Evolutionary conservation across 192 early-diverging fungal genomes (phyloP), one percentile per base, ranked within the genome.

Genomic region (Paraglomus brasilianum): DNA sequence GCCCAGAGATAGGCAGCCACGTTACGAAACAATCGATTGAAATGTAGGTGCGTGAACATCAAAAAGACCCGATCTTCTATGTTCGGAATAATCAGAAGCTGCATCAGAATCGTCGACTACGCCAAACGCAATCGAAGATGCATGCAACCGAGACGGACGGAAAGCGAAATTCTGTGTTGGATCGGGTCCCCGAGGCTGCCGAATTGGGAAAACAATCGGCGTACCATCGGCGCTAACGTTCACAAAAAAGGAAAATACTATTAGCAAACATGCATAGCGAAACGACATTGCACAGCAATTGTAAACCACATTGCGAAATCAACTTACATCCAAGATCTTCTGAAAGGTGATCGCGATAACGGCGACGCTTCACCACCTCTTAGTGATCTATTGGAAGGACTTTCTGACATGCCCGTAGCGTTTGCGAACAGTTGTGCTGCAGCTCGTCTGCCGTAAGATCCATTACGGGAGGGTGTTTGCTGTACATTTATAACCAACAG

Each of bases 131-230:
- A 69, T 69, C 36, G 67, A 43, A 9, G 67, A 69, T 24, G 51
- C 1, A 24, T 69, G 49, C 44, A 69, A n/a, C 3, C 55, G 55
- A 58, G 67, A 59, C 14, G 67, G 55, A 50, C 90, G 87, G 50
- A 80, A 80, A n/a, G 81, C 80, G 82, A 92, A 92, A 77, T 89
- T 86, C 69, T 88, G 85, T 52, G 81, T 76, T 62, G 86, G 81
- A 19, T 89, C 89, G 5, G 90, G 90, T 24, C 90, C 90, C 38
- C 83, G 80, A 44, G 90, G 90, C 70, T 92, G 90, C 55, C 90
- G 85, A 24, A 82, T 74, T 4, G 90, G 90, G 63, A 88, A 87
- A 42, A 92, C 86, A 9, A 85, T 62, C 30, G 74, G 74, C 8
- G 56, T 52, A 5, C 67, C 69, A 1, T 53, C 43, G 30, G 42